Base-by-base conservation (phyloP, 805 yeast species). In the Barnettozyma botsteinii region DNA sequence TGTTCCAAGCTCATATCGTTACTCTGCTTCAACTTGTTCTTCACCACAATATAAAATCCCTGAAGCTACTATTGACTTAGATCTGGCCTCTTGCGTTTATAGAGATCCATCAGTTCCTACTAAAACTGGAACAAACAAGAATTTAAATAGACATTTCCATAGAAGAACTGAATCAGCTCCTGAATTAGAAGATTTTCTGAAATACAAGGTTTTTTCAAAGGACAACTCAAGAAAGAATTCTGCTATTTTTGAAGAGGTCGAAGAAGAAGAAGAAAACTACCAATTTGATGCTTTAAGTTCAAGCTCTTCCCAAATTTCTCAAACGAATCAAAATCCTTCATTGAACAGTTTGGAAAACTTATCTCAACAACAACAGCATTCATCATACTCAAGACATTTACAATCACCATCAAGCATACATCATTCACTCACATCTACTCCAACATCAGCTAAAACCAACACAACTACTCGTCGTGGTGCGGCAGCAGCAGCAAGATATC, bases 121-220 rank as follows among this genome's bases (percentile, higher is more conserved):
- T 3, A 39, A 41, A 11, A 48, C 38, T 11, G 37, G 38, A 4
- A 17, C 5, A 13, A 23, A 31, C 2, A 40, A 44, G 5, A 60
- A 62, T 15, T 11, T 23, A 59, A 43, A 55, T 46, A 46, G 56
- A 55, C 45, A 52, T 35, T 47, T 59, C 6, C 80, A 75, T 52
- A 64, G 77, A 50, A 64, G 80, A 42, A 64, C 78, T 1, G 81
- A 75, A 53, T 70, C 77, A 30, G 80, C 81, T 0, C 79, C 80
- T 7, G 77, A 75, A 24, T 61, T 70, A 37, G 63, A 68, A 27
- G 63, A 64, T 38, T 57, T 61, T 41, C 36, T 48, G 31, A 48
- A 50, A 41, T 43, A 48, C 36, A 49, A 48, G 35, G 35, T 47
- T 8, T 43, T 41, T 29, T 22, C 44, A 4, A 33, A 35, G 21